Evolutionary conservation across 2,329 filamentous ascomycete genomes (phyloP).

Genomic region (Ceratocystis huliohia): DNA sequence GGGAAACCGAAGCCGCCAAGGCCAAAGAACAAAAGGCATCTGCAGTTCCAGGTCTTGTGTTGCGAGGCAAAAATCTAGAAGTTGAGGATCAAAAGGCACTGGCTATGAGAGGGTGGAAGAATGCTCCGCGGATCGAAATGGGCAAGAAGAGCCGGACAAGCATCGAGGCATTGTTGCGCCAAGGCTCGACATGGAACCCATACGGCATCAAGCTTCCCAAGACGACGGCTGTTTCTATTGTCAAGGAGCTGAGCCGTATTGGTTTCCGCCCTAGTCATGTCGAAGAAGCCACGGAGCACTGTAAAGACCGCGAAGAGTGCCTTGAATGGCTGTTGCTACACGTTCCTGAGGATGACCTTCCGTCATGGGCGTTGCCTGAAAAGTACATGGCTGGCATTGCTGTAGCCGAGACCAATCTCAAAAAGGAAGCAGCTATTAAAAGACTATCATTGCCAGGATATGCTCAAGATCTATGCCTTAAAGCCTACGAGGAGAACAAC

Average conservation of each 20-base stretch:
- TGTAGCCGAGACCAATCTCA: slow-evolving; percentile 69
- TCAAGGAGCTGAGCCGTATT: slow-evolving; percentile 62
- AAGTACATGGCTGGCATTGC: slow-evolving; percentile 83
- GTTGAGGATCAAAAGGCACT: slow-evolving; percentile 27
- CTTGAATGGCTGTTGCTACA: slow-evolving; percentile 95
- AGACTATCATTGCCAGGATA: slow-evolving; percentile 74
- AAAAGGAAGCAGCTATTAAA: slow-evolving; percentile 69
- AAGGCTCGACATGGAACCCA: slow-evolving; percentile 77
- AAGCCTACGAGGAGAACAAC: slow-evolving; percentile 55
- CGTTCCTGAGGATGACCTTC: slow-evolving; percentile 93
- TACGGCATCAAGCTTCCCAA: slow-evolving; percentile 54
- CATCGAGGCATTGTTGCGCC: slow-evolving; percentile 66
- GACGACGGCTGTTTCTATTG: slow-evolving; percentile 43
- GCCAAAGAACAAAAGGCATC: slow-evolving; percentile 44
- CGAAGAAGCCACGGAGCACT: slow-evolving; percentile 74
- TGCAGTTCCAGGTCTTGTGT: slow-evolving; percentile 15
- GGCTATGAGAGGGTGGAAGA: slow-evolving; percentile 63
- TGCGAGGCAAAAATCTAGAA: slow-evolving; percentile 27
- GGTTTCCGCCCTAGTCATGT: slow-evolving; percentile 84
- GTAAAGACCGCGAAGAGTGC: slow-evolving; percentile 83
- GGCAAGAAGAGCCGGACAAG: slow-evolving; percentile 65
- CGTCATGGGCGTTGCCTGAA: slow-evolving; percentile 80
- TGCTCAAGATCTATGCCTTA: slow-evolving; percentile 67
- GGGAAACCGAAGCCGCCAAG: slow-evolving; percentile 53
- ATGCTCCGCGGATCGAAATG: slow-evolving; percentile 85